A percentile compares a stretch with the other conserved stretches of the same genome.
phyloP scores from a whole-genome alignment of 2,329 filamentous ascomycete species.

The Talaromyces pinophilus region DNA sequence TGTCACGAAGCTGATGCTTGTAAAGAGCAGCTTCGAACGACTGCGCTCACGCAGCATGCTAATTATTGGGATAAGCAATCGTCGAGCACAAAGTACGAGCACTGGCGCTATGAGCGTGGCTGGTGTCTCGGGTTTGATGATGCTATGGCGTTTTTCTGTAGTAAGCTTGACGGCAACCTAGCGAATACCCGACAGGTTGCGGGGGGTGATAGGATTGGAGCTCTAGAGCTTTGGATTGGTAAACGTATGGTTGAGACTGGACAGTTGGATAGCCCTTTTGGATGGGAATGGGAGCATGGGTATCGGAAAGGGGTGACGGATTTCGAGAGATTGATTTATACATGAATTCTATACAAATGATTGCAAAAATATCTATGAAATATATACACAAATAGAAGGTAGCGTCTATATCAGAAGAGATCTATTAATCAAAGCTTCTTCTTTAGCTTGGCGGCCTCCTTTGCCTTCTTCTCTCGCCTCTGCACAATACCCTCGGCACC shows the following conservation, averaged over 20 bases:
- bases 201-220: constrained; percentile 55
- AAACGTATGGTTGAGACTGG: constrained; percentile 57
- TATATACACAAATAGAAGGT: constrained; percentile 6
- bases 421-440: constrained; percentile 29
- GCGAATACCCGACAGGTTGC: constrained; percentile 31
- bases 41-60: constrained; percentile 47
- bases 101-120: constrained; percentile 57
- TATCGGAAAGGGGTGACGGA: constrained; percentile 38
- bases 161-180: constrained; percentile 38
- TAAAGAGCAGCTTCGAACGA: constrained; percentile 39
- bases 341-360: constrained; percentile 14
- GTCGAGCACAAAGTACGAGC: constrained; percentile 49
- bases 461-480: constrained; percentile 77
- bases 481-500: constrained; percentile 85
- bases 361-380: background rate
- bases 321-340: constrained; percentile 32
- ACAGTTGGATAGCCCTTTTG: constrained; percentile 43
- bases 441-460: constrained; percentile 64
- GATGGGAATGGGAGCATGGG: constrained; percentile 47
- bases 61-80: constrained; percentile 54
- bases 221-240: constrained; percentile 59
- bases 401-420: background rate
- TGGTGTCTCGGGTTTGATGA: constrained; percentile 60
- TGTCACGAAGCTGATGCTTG: constrained; percentile 45
- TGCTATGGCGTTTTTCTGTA: constrained; percentile 49